Evolutionary conservation across 1,284 basidiomycete genomes (phyloP).

Genomic region (Ceratobasidium sp.): DNA sequence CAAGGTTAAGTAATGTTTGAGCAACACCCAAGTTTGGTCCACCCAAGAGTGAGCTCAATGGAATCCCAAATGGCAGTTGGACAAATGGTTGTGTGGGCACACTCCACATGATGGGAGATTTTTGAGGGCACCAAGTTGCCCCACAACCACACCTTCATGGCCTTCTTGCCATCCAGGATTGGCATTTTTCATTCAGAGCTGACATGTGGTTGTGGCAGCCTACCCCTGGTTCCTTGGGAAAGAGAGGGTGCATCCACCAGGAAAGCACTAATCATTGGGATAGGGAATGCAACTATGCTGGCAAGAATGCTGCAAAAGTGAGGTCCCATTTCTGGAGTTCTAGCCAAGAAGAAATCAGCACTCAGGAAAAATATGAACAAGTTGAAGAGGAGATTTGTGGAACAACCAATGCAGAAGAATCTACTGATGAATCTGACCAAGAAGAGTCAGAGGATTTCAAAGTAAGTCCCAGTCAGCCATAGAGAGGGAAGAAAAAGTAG

Average conservation of each 20-base stretch:
- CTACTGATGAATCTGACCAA: neutral
- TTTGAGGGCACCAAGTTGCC: no score
- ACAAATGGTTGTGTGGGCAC: no score
- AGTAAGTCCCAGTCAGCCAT: neutral
- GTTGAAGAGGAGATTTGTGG: neutral
- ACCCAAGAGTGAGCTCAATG: no score
- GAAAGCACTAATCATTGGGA: slow-evolving; percentile 15
- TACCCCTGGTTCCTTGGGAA: neutral
- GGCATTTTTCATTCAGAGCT: no score
- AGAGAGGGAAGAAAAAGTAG: neutral
- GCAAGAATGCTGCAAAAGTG: neutral
- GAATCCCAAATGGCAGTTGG: no score
- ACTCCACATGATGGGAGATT: no score
- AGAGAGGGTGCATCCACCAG: slow-evolving; percentile 4
- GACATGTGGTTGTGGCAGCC: no score
- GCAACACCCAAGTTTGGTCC: no score
- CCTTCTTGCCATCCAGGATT: no score
- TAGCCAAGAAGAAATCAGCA: neutral
- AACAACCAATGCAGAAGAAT: neutral
- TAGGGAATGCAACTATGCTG: slow-evolving; percentile 5
- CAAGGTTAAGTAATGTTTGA: no score
- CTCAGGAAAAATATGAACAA: neutral
- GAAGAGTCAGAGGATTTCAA: neutral
- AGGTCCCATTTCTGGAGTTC: neutral
- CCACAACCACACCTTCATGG: no score